Base-by-base conservation (phyloP, 331 rosid genomes). In the Malus hybrid region DNA sequence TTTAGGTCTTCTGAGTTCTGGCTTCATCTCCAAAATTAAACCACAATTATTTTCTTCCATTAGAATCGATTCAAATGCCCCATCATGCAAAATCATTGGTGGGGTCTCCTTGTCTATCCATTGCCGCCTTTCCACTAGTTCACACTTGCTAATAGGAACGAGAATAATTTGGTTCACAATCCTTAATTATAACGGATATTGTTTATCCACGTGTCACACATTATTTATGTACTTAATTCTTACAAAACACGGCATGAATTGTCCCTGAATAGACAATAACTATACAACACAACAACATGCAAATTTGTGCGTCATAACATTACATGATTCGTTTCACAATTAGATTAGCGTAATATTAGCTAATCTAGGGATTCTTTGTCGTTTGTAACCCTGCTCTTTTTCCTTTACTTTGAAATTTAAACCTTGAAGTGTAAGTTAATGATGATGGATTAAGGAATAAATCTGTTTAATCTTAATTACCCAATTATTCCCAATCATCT, bases 61-160 rank as follows among this genome's bases (percentile, higher is more conserved):
- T 54, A 78, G 89, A 91, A 87, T 87, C 91, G 16, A 59, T 72
- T 57, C 67, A 69, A 91, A 85, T 82, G 61, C 85, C 80, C 78
- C 90, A 88, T 84, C 87, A 83, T 84, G 75, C 85, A 78, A 88
- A 80, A 91, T 91, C 90, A 87, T 91, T 87, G 82, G 76, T 71
- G 82, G 83, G 81, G 2, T 77, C 88, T 83, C 77, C 81, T 76
- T 20, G 76, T 14, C 78, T 69, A 67, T 77, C 71, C 22, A 62
- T 70, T 46, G 73, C 60, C 7, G 50, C 5, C 48, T 67, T 42
- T 27, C 8, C 28, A 39, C 69, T 18, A 7, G 69, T 42, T 11
- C 5, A 16, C 48, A 33, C 33, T 16, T 16, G n/a, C 33, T 63
- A n/a, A 24, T 59, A 22, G 31, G 29, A 9, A n/a, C 64, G 16